Conservation (phyloP, 345 rosid genomes). For the Microthlaspi erraticum region DNA sequence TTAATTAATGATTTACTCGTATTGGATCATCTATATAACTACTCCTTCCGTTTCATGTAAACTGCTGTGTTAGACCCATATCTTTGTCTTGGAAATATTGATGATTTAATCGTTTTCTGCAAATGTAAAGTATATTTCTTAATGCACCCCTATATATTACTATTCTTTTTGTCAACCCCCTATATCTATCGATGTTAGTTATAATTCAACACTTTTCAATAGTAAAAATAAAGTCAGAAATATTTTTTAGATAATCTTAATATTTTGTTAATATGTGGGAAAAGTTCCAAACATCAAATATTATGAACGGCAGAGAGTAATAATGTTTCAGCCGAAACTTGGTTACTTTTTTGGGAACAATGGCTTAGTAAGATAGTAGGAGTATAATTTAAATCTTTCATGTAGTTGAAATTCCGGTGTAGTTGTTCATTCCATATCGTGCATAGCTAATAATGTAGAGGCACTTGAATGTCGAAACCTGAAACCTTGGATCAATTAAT, state of each 20-base stretch:
- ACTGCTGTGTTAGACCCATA: constrained; percentile 9
- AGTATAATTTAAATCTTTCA: neutral
- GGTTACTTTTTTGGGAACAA: neutral
- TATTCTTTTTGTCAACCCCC: neutral
- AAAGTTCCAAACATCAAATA: neutral
- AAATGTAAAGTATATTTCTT: neutral
- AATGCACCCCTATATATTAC: constrained; percentile 1
- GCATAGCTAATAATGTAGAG: constrained; percentile 1
- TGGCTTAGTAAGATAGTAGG: neutral
- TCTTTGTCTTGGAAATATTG: neutral
- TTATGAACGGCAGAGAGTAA: neutral
- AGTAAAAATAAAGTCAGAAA: neutral
- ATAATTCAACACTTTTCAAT: constrained; percentile 6
- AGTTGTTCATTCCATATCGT: constrained; percentile 8
- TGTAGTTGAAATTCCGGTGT: neutral
- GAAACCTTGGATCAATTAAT: neutral
- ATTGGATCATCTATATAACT: neutral
- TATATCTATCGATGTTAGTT: constrained; percentile 2
- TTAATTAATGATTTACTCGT: constrained; percentile 8
- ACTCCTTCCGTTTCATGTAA: constrained; percentile 11
- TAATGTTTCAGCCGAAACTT: neutral
- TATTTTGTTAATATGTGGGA: neutral
- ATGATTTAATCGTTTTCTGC: neutral
- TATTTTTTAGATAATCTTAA: neutral
- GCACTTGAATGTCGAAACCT: constrained; percentile 6